phyloP scores from a whole-genome alignment of 371 early-diverging fungal genomes.

The Lichtheimia corymbifera region DNA sequence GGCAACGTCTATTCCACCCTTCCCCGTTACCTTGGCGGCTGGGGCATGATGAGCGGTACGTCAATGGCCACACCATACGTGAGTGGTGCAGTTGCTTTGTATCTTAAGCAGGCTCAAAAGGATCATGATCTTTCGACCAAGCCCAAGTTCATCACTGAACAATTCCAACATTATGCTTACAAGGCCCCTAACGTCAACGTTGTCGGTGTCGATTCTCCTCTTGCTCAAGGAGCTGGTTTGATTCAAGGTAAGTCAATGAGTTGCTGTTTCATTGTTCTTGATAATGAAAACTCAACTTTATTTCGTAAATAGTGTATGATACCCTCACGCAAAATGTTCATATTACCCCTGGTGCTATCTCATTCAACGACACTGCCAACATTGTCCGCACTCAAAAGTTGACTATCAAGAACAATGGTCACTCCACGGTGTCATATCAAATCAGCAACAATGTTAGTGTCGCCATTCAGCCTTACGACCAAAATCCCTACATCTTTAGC shows the following conservation, averaged over 20 bases:
- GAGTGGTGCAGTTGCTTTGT: conserved; percentile 65
- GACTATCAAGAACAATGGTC: conserved; percentile 59
- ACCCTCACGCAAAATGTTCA: conserved; percentile 51
- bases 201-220: conserved; percentile 27
- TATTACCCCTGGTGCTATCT: conserved; percentile 60
- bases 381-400: conserved; percentile 42
- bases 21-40: conserved; percentile 41
- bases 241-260: conserved; percentile 41
- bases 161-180: conserved; percentile 52
- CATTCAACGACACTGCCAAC: conserved; percentile 64
- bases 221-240: conserved; percentile 71
- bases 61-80: conserved; percentile 76
- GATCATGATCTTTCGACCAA: conserved; percentile 11
- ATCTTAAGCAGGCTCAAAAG: conserved; percentile 32
- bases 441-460: conserved; percentile 38
- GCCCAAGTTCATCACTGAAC: conserved; percentile 24
- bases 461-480: conserved; percentile 38
- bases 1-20: conserved; percentile 69
- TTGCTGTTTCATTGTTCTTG: not conserved
- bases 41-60: conserved; percentile 63
- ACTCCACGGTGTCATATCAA: conserved; percentile 47
- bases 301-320: conserved; percentile 32
- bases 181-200: conserved; percentile 27
- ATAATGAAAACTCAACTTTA: not conserved
- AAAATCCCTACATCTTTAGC: conserved; percentile 13